Evolutionary conservation across 1,284 basidiomycete genomes (phyloP), one percentile per base, ranked within the genome.

Genomic region (Sporisorium sorghi): DNA sequence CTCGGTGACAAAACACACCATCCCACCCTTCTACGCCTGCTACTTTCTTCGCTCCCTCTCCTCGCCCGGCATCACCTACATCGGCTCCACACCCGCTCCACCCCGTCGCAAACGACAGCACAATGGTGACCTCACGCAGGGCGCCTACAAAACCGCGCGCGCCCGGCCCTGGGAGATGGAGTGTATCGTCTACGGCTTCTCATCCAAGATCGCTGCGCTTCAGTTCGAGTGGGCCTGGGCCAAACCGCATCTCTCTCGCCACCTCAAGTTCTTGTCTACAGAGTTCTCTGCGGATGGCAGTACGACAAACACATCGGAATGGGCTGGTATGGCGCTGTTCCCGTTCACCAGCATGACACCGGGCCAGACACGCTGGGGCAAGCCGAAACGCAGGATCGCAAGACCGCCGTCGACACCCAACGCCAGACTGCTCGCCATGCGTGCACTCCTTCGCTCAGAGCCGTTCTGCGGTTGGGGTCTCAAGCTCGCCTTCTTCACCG

Each of bases 221-320:
- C 71, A 93, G 85, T 94, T 94, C 79, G 93, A 95, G 86, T 94
- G 93, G 92, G 93, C 93, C 17, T 95, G 93, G 93, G 92, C 94
- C 81, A 90, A 93, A 63, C 88, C 88, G 9, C 84, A 87, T 57
- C 65, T 86, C 0, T 87, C 87, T 0, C 80, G 88, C 2, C 86
- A 87, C 70, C 78, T 88, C 21, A 78, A 57, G 48, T 64, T 62
- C 62, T 68, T 56, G 52, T 74, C 56, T 61, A 65, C 46, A 0
- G 65, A 67, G 43, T 30, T 58, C 21, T 26, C 48, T 15, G 42
- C 35, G 8, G 37, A 28, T 14, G 57, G 56, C 9, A 24, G n/a
- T 2, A 24, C 23, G 12, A 23, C 17, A 17, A 53, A 65, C 35
- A 66, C 59, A 0, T 15, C 59, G 15, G 40, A 46, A 5, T 33